These are phyloP conservation scores for Neurospora crassa DNA, from an alignment of 2,329 filamentous ascomycete species.

Conservation along the genomic window DNA sequence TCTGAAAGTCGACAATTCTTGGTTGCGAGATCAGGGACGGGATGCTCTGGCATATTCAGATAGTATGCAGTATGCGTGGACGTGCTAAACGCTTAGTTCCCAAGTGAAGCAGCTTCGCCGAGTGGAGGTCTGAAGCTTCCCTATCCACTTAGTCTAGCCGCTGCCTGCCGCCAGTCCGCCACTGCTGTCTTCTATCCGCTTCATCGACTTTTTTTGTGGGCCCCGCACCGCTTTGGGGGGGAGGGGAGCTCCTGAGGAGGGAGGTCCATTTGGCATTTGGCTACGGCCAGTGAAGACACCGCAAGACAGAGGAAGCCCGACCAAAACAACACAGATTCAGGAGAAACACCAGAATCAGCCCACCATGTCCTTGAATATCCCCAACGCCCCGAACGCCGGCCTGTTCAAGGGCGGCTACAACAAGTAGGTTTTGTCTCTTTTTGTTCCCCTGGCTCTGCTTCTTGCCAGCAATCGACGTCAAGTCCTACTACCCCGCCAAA, in stretches of 20 bases:
- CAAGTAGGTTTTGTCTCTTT: conserved; percentile 52
- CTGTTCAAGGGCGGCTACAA: conserved; percentile 96
- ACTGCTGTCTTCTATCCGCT: conserved; percentile 12
- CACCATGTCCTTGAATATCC: conserved; percentile 90
- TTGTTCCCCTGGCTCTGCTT: conserved; percentile 6
- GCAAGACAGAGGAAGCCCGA: not conserved
- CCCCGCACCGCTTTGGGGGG: conserved; percentile 8
- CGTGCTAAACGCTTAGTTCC: not conserved
- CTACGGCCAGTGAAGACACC: conserved; percentile 3
- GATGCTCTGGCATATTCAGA: not conserved
- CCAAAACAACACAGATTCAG: not conserved
- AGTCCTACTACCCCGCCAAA: conserved; percentile 1
- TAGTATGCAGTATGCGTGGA: not conserved
- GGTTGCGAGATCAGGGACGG: not conserved
- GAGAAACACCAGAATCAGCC: conserved; percentile 6
- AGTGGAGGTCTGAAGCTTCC: not conserved
- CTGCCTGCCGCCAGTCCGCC: not conserved
- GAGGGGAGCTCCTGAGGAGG: conserved; percentile 5
- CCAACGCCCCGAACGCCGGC: conserved; percentile 82
- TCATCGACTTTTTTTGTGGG: conserved; percentile 17
- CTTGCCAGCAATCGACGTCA: not conserved
- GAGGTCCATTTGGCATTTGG: conserved; percentile 6
- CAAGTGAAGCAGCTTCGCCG: not conserved
- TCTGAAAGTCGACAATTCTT: not conserved
- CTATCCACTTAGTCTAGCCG: not conserved